phyloP scores from a whole-genome alignment of 805 yeast species.

The Ogataea trehalophila region DNA sequence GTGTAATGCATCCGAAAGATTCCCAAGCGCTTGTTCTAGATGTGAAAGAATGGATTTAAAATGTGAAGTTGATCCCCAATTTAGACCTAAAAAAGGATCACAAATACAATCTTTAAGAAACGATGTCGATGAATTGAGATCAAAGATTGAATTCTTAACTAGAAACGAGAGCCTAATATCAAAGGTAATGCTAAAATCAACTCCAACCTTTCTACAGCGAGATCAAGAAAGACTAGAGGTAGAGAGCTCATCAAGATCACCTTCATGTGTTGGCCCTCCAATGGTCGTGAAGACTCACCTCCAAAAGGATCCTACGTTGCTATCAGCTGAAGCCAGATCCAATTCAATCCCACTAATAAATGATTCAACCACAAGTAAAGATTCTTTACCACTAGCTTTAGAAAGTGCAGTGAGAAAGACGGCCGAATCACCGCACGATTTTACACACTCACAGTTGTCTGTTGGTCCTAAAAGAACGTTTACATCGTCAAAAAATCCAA shows the following conservation, averaged over 20 bases:
- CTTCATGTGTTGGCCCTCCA: conserved; percentile 2
- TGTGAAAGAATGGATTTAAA: conserved; percentile 74
- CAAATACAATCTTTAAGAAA: conserved; percentile 80
- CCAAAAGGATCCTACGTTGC: conserved; percentile 39
- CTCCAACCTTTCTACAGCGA: conserved; percentile 1
- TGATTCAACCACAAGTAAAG: conserved; percentile 39
- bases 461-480: background rate
- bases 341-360: conserved; percentile 33
- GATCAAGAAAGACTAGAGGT: background rate
- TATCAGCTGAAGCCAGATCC: conserved; percentile 29
- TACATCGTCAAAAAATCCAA: background rate
- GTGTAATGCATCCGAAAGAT: conserved; percentile 83
- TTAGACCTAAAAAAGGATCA: conserved; percentile 86
- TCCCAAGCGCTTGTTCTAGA: conserved; percentile 76
- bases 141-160: conserved; percentile 62
- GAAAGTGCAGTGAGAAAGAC: conserved; percentile 38
- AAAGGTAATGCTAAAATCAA: conserved; percentile 47
- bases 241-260: background rate
- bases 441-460: conserved; percentile 2
- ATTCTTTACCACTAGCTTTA: conserved; percentile 37
- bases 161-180: conserved; percentile 66
- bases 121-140: conserved; percentile 76
- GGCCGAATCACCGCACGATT: conserved; percentile 23
- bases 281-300: conserved; percentile 37
- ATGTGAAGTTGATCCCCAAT: conserved; percentile 89